Percentiles rank a stretch among this genome's conserved stretches.
These are phyloP conservation scores for Prosopis cineraria DNA, from an alignment of 306 rosid species.

Conservation along the genomic window DNA sequence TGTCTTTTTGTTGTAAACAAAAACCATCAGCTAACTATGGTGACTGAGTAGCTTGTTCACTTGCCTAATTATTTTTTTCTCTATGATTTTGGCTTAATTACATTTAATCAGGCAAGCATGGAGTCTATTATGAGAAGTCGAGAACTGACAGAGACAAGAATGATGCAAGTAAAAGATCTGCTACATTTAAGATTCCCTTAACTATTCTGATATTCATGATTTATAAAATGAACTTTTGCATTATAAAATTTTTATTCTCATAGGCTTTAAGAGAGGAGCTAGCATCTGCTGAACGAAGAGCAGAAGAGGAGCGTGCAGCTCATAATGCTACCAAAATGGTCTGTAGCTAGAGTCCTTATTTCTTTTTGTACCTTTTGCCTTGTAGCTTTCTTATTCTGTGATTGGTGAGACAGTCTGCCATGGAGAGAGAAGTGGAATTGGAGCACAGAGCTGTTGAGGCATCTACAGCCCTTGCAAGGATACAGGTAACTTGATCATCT, in stretches of 20 bases:
- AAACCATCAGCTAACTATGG: constrained; percentile 5
- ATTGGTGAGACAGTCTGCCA: constrained; percentile 72
- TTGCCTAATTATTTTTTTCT: constrained; percentile 25
- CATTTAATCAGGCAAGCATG: constrained; percentile 75
- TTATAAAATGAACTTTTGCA: constrained; percentile 26
- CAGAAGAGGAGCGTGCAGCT: constrained; percentile 94
- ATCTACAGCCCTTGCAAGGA: constrained; percentile 91
- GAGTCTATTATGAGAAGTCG: constrained; percentile 93
- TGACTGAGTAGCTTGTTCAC: constrained; percentile 15
- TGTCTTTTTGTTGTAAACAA: constrained; percentile 21
- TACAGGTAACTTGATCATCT: constrained; percentile 72
- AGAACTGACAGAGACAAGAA: constrained; percentile 92
- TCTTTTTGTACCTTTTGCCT: constrained; percentile 28
- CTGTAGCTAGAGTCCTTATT: constrained; percentile 25
- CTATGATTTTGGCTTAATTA: constrained; percentile 13
- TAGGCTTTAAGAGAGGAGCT: constrained; percentile 97
- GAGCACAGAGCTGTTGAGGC: constrained; percentile 95
- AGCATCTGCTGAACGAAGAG: constrained; percentile 91
- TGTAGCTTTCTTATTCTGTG: constrained; percentile 31
- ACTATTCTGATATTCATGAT: constrained; percentile 15
- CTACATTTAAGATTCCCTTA: constrained; percentile 33
- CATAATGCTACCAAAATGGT: constrained; percentile 96
- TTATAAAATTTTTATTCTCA: constrained; percentile 12
- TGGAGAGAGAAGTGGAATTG: constrained; percentile 98
- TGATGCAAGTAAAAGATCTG: constrained; percentile 73